Conservation (phyloP, 2,329 filamentous ascomycete species). For the Fusarium solani-melongenae region DNA sequence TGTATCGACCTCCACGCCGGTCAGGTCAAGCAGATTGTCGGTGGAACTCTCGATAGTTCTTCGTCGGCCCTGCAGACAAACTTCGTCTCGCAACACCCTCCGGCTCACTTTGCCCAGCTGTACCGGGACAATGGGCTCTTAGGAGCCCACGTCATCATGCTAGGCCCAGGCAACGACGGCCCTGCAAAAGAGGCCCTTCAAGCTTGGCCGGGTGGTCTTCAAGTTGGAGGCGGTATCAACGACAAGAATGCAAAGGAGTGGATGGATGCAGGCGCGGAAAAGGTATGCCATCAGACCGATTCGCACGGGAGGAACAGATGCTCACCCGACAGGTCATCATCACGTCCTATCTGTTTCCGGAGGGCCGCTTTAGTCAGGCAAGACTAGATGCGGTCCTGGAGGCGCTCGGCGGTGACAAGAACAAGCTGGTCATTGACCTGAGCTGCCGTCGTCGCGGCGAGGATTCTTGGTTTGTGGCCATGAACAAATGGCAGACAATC, state of each 20-base stretch:
- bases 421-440: conserved; percentile 91
- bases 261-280: conserved; percentile 89
- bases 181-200: conserved; percentile 81
- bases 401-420: conserved; percentile 77
- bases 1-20: conserved; percentile 99
- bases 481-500: conserved; percentile 99
- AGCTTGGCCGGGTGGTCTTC: conserved; percentile 83
- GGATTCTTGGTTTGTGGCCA: conserved; percentile 92
- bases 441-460: conserved; percentile 83
- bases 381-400: conserved; percentile 79
- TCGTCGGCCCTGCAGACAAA: conserved; percentile 84
- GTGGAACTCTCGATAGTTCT: conserved; percentile 83
- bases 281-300: conserved; percentile 64
- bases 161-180: conserved; percentile 86
- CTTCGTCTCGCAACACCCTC: conserved; percentile 86
- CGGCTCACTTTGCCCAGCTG: conserved; percentile 82
- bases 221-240: conserved; percentile 94
- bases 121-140: conserved; percentile 80
- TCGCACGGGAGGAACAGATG: background rate
- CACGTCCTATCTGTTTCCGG: conserved; percentile 93
- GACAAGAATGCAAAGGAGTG: conserved; percentile 86
- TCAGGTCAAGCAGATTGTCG: conserved; percentile 98
- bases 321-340: conserved; percentile 82
- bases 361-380: conserved; percentile 81
- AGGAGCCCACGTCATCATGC: conserved; percentile 96